These are phyloP conservation scores for Leavenworthia alabamica DNA, from an alignment of 345 rosid species.

Conservation along the genomic window DNA sequence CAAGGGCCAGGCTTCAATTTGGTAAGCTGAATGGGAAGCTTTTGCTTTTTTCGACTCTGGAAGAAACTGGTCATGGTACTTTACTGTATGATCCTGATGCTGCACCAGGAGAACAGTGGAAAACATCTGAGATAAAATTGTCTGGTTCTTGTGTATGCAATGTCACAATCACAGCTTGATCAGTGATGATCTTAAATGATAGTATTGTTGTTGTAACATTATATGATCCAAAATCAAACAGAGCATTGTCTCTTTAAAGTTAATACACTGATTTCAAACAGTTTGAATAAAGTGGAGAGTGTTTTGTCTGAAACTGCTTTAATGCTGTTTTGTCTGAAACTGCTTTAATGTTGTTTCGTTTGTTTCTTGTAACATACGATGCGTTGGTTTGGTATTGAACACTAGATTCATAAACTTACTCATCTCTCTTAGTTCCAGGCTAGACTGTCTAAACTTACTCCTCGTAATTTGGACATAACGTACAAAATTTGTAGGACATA, in stretches of 20 bases:
- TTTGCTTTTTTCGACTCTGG: conserved; percentile 54
- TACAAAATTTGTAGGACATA: not conserved
- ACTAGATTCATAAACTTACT: too few species aligned
- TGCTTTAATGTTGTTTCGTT: not conserved
- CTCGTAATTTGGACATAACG: too few species aligned
- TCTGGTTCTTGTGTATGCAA: conserved; percentile 67
- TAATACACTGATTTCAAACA: not conserved
- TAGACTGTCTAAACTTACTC: too few species aligned
- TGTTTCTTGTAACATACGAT: conserved; percentile 22
- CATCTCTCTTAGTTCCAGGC: too few species aligned
- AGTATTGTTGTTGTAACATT: not conserved
- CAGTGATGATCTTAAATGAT: not conserved
- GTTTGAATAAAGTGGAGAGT: conserved; percentile 11
- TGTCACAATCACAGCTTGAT: conserved; percentile 69
- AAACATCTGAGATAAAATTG: conserved; percentile 52
- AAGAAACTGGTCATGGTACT: conserved; percentile 45
- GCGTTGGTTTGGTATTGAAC: conserved; percentile 7
- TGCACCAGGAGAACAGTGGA: conserved; percentile 68
- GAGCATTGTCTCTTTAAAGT: conserved; percentile 3
- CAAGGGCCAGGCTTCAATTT: conserved; percentile 55
- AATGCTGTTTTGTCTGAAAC: conserved; percentile 1
- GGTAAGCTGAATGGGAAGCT: conserved; percentile 76
- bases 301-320: not conserved
- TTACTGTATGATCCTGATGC: conserved; percentile 72
- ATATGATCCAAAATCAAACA: not conserved